Percentiles rank a stretch among this genome's conserved stretches.
phyloP scores from a whole-genome alignment of 257 asterid genomes.

The Forsythia viridissima region DNA sequence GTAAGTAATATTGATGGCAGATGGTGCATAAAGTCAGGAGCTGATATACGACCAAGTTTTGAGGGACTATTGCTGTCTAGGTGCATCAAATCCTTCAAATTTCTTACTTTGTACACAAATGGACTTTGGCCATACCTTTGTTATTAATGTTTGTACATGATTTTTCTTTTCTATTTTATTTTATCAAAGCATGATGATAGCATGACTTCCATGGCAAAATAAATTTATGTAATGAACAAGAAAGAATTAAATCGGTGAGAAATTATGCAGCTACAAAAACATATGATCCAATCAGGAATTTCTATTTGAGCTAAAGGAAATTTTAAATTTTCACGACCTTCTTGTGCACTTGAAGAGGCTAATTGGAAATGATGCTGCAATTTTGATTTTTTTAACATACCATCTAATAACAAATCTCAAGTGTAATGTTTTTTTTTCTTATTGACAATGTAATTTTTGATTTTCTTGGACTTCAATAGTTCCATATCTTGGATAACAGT shows the following conservation, averaged over 20 bases:
- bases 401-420: background rate
- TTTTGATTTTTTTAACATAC: constrained; percentile 1
- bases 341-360: background rate
- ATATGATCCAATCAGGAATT: background rate
- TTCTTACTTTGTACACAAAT: constrained; percentile 24
- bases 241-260: background rate
- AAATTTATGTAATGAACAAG: background rate
- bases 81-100: constrained; percentile 46
- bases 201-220: background rate
- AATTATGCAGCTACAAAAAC: constrained; percentile 7
- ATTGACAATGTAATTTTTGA: background rate
- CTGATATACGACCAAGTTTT: constrained; percentile 43
- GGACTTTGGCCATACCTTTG: background rate
- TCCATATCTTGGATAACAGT: constrained; percentile 1
- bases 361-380: constrained; percentile 6
- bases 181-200: constrained; percentile 2
- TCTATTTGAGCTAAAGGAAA: constrained; percentile 7
- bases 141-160: constrained; percentile 1
- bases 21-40: constrained; percentile 82
- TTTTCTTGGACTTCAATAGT: background rate
- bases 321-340: background rate
- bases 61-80: constrained; percentile 87
- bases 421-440: background rate
- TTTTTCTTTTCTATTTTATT: constrained; percentile 7
- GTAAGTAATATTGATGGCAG: constrained; percentile 76